Base-by-base conservation (phyloP, 176 grass and related monocot species). In the Hyparrhenia diplandra region DNA sequence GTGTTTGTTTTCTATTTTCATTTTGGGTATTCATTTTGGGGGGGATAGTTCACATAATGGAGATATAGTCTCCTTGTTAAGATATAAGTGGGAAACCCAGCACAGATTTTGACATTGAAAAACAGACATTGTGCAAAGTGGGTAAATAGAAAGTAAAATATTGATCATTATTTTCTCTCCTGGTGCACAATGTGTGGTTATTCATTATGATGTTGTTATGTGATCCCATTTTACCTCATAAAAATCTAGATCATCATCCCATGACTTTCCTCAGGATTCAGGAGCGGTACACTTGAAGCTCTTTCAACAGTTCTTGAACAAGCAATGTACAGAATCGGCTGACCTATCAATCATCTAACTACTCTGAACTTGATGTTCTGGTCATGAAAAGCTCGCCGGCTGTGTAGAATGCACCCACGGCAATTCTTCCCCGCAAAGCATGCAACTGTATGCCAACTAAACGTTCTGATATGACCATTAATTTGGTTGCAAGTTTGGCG, bases 111-210 rank as follows among this genome's bases (percentile, higher is more conserved):
- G 73, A 73, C 46, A 78, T 73, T 23, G 80, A 42, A 69, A 2
- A 17, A 27, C 52, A 64, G 63, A 51, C 47, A 58, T 32, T 68
- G 20, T 68, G 66, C 35, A 28, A 67, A 47, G 20, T 73, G 58
- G 64, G 78, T 73, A 57, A 55, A 84, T 58, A 88, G 36, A 88
- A 72, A 13, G 32, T 88, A 59, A 35, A 75, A 23, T 80, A 74
- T 40, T 86, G 45, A 18, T 57, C 61, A 45, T n/a, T 23, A 16
- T 46, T 18, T 8, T 67, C 8, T 24, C 14, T 4, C 5, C n/a
- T n/a, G 18, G 8, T 12, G 66, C 30, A 12, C 39, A 47, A 14
- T 60, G 1, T 77, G 35, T 21, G 1, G 20, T 37, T 47, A 20
- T 51, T 24, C n/a, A n/a, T n/a, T n/a, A n/a, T n/a, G n/a, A 43